Conservation (phyloP, 2,329 filamentous ascomycete genomes). For the Neonectria faginata region DNA sequence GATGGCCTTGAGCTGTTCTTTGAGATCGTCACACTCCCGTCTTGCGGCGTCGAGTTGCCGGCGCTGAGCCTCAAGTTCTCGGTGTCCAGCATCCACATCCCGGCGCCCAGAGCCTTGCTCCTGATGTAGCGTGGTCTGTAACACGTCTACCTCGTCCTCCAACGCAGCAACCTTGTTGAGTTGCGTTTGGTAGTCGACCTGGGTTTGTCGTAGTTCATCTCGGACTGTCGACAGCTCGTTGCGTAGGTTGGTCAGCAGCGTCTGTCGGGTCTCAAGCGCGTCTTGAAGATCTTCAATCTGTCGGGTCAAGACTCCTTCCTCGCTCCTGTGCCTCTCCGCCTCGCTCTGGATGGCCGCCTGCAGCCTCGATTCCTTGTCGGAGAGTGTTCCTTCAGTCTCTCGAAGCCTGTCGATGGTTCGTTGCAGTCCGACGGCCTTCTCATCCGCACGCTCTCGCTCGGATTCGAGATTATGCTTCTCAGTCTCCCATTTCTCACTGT, state of each 20-base stretch:
- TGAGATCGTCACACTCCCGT: conserved; percentile 53
- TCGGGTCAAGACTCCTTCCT: conserved; percentile 76
- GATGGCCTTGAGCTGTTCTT: conserved; percentile 47
- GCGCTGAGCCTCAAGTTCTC: conserved; percentile 56
- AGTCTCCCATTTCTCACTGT: conserved; percentile 79
- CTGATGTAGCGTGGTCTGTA: conserved; percentile 61
- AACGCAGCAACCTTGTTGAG: conserved; percentile 74
- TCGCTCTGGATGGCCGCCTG: conserved; percentile 78
- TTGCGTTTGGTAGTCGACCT: conserved; percentile 71
- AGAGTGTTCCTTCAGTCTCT: conserved; percentile 74
- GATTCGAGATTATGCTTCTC: conserved; percentile 72
- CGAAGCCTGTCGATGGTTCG: conserved; percentile 78
- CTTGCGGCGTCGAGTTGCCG: conserved; percentile 55
- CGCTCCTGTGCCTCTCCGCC: conserved; percentile 75
- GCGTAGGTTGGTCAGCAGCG: conserved; percentile 73
- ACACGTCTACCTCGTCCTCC: conserved; percentile 81
- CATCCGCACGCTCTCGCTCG: conserved; percentile 74
- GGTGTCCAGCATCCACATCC: conserved; percentile 53
- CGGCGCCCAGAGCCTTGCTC: conserved; percentile 51
- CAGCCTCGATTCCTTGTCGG: conserved; percentile 74
- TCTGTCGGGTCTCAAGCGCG: conserved; percentile 75
- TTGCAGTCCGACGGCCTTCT: conserved; percentile 75
- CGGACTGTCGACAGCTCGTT: conserved; percentile 73
- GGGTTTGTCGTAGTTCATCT: conserved; percentile 77
- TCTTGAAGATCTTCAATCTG: conserved; percentile 81